A percentile compares a stretch with the other conserved stretches of the same genome.
These are phyloP conservation scores for Lentinula lateritia DNA, from an alignment of 768 basidiomycete genomes.

Conservation along the genomic window DNA sequence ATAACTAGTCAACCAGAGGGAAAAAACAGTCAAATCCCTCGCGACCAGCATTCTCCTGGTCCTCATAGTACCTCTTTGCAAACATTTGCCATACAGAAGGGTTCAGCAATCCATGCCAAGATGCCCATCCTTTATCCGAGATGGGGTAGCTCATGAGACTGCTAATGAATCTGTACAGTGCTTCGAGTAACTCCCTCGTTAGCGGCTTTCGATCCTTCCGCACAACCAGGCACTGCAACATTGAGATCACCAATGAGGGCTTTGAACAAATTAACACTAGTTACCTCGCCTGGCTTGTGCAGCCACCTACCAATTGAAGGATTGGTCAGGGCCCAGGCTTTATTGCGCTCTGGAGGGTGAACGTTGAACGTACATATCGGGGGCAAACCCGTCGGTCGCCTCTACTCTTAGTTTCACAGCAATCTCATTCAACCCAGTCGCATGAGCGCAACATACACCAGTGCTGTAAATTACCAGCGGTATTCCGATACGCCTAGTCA, in stretches of 20 bases:
- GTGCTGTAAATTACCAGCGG: neutral
- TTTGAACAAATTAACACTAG: neutral
- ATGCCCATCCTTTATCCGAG: neutral
- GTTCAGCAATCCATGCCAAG: neutral
- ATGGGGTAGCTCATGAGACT: slow-evolving; percentile 2
- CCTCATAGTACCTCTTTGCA: neutral
- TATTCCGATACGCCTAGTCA: neutral
- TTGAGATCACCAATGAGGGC: neutral
- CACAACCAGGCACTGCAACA: neutral
- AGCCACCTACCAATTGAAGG: neutral
- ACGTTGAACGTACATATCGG: neutral
- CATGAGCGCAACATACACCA: neutral
- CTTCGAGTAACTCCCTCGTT: neutral
- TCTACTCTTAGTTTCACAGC: neutral
- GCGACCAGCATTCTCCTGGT: neutral
- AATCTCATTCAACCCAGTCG: neutral
- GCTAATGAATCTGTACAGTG: neutral
- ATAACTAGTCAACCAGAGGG: neutral
- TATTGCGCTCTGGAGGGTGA: too few relatives aligned
- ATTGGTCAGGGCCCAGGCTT: too few relatives aligned
- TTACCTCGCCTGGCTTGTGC: neutral
- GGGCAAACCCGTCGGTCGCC: neutral
- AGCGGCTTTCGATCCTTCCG: slow-evolving; percentile 1
- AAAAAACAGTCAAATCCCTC: neutral
- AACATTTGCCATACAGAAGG: neutral